phyloP scores from a whole-genome alignment of 2,329 filamentous ascomycete genomes.

The Metarhizium brunneum region DNA sequence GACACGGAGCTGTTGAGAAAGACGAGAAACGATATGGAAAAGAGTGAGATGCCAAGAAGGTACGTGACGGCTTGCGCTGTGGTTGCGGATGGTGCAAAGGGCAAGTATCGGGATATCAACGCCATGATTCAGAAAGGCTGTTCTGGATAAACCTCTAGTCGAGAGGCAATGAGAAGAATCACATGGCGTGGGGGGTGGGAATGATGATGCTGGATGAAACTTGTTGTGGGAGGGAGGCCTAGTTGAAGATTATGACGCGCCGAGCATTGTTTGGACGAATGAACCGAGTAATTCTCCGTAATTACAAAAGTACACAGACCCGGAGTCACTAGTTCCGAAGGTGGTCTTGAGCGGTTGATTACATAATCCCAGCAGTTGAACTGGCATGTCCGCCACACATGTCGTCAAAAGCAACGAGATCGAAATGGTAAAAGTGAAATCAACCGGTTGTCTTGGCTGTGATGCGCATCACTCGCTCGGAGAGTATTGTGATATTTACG shows the following conservation, averaged over 20 bases:
- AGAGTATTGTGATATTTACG: too few species aligned
- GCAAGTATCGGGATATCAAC: slow-evolving; percentile 36
- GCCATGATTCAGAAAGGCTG: slow-evolving; percentile 19
- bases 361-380: too few species aligned
- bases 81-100: slow-evolving; percentile 52
- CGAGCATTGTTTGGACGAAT: neutral
- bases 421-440: too few species aligned
- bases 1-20: slow-evolving; percentile 80
- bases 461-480: too few species aligned
- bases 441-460: too few species aligned
- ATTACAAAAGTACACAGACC: too few species aligned
- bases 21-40: slow-evolving; percentile 82
- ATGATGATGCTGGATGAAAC: neutral
- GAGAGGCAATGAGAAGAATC: slow-evolving; percentile 5
- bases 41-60: slow-evolving; percentile 72
- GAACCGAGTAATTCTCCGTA: too few species aligned
- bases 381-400: too few species aligned
- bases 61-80: slow-evolving; percentile 60
- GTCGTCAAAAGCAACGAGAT: too few species aligned
- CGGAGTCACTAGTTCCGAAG: too few species aligned
- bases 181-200: slow-evolving; percentile 7
- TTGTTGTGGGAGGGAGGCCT: neutral
- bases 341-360: too few species aligned
- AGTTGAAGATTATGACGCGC: neutral
- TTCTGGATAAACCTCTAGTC: slow-evolving; percentile 2